Conservation (phyloP, 192 early-diverging fungal genomes). For the Backusella parvicylindrica region DNA sequence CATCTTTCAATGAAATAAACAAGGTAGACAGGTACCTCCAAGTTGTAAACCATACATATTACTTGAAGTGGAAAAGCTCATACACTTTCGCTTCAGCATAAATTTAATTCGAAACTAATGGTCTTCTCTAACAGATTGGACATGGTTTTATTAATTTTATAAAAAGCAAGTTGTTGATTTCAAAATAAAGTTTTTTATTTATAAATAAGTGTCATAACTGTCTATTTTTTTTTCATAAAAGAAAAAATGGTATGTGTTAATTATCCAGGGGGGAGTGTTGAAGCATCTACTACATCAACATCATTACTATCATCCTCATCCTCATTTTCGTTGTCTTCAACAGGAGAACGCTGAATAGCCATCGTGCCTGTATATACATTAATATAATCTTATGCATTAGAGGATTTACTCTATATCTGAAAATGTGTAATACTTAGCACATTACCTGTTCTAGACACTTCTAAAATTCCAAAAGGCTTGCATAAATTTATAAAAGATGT, state of each 20-base stretch:
- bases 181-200: not conserved
- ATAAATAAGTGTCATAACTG: not conserved
- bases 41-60: too few relatives aligned
- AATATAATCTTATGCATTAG: not conserved
- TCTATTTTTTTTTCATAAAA: not conserved
- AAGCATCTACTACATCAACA: conserved; percentile 72
- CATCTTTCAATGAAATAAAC: too few relatives aligned
- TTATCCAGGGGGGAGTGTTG: conserved; percentile 92
- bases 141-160: not conserved
- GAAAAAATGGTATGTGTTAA: not conserved
- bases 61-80: too few relatives aligned
- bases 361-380: conserved; percentile 53
- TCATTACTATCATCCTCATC: conserved; percentile 55
- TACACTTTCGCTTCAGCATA: not conserved
- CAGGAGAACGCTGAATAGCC: conserved; percentile 93
- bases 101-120: not conserved
- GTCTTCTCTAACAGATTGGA: not conserved
- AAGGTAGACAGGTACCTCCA: too few relatives aligned
- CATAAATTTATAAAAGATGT: conserved; percentile 93
- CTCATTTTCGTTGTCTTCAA: conserved; percentile 70
- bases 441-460: conserved; percentile 84
- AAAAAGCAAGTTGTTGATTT: not conserved
- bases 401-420: not conserved
- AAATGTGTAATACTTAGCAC: not conserved
- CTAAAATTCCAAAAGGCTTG: conserved; percentile 94